Base-by-base conservation (phyloP, 495 filamentous ascomycete genomes). In the Xylaria palmicola region DNA sequence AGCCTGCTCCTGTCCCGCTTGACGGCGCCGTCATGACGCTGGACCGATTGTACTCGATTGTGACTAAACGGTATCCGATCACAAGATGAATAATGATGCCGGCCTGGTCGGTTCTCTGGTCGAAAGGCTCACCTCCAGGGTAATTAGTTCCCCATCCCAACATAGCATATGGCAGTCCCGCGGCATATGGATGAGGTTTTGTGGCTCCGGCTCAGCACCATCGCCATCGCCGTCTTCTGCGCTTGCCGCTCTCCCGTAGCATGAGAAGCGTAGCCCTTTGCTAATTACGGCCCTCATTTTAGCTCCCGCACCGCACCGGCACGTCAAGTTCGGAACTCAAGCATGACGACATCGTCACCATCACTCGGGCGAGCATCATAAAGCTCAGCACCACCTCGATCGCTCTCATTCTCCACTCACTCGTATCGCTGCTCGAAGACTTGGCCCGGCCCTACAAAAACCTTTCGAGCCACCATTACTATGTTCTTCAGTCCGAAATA, bases 251-350 rank as follows among this genome's bases (percentile, higher is more conserved):
- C 26, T 20, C 47, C n/a, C n/a, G n/a, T n/a, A n/a, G n/a, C n/a
- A 19, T 17, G 47, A 20, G n/a, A 32, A 27, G 27, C 10, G 29
- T 20, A 22, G n/a, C 34, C 48, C 24, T 51, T 20, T 32, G 36
- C 48, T 50, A 48, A 52, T 51, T 29, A n/a, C 30, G n/a, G 26
- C 48, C n/a, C 34, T 19, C 19, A 13, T 34, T 9, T 32, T 70
- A 88, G 85, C 83, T 88, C 60, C 85, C 85, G 37, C 83, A 86
- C 69, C 80, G 83, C 59, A 87, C 85, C 56, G 85, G 85, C 64
- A 83, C 80, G 67, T 75, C 79, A 44, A 72, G 76, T 64, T 76
- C 81, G 60, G 80, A 84, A 63, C 80, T 87, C 62, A 75, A 77
- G 65, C 81, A 82, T 62, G 85, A 88, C 75, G 85, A 88, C 40